Evolutionary conservation across 768 basidiomycete genomes (phyloP).

Genomic region (Sporobolomyces pararoseus): DNA sequence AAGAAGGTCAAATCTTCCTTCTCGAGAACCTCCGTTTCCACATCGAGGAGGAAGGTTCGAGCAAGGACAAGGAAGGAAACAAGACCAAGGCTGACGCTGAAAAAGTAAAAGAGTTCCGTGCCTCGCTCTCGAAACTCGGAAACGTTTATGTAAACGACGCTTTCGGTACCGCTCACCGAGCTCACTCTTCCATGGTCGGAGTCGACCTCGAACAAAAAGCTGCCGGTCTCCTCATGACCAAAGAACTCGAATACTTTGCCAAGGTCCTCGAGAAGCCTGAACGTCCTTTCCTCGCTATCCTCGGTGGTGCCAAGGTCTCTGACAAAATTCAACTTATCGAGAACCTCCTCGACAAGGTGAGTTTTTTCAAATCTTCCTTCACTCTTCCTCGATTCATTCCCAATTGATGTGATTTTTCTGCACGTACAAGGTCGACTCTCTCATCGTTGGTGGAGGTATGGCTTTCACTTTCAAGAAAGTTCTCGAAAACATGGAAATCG

Average conservation of each 20-base stretch:
- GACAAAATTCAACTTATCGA: conserved; percentile 99
- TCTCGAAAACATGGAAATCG: conserved; percentile 81
- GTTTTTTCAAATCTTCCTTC: conserved; percentile 14
- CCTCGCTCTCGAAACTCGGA: conserved; percentile 79
- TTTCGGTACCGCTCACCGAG: conserved; percentile 96
- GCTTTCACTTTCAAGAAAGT: conserved; percentile 99
- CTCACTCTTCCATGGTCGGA: conserved; percentile 98
- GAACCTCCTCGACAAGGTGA: conserved; percentile 94
- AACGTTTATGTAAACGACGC: conserved; percentile 98
- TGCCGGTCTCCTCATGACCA: conserved; percentile 94
- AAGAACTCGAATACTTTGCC: conserved; percentile 97
- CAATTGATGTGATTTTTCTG: no score
- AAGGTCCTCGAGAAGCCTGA: conserved; percentile 94
- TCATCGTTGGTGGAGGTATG: conserved; percentile 98
- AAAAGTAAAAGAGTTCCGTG: conserved; percentile 75
- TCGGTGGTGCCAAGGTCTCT: conserved; percentile 97
- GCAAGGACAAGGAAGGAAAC: conserved; percentile 86
- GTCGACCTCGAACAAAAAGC: conserved; percentile 86
- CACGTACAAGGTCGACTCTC: conserved; percentile 91
- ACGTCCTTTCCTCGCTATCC: conserved; percentile 92
- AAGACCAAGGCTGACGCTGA: conserved; percentile 90
- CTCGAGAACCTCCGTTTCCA: conserved; percentile 98
- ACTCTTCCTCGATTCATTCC: conserved; percentile 18
- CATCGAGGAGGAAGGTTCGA: conserved; percentile 93
- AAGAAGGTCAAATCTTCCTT: conserved; percentile 65